Base-by-base conservation (phyloP, 495 filamentous ascomycete genomes). In the Trichocladium antarcticum region DNA sequence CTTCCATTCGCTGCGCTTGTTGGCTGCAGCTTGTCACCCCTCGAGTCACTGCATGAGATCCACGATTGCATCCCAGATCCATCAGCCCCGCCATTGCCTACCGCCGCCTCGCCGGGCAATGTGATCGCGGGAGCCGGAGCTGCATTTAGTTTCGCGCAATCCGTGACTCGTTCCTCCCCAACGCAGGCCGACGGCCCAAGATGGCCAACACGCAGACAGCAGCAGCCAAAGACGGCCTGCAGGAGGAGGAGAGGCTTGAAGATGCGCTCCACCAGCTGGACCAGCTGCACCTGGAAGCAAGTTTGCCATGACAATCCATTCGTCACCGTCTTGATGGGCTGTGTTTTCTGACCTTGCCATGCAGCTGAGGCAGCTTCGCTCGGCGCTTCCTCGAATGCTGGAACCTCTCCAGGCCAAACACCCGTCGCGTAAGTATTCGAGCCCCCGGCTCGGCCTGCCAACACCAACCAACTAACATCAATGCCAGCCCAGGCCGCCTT, bases 311-410 rank as follows among this genome's bases (percentile, higher is more conserved):
- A n/a, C 21, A 39, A 27, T 37, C 17, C 8, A 28, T 37, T 43
- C 14, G 22, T 37, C 37, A 19, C 10, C 10, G 20, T 21, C 35
- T 16, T 42, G 6, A 16, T 44, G 21, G 16, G 14, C 1, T 40
- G 7, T 37, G 41, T 51, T 50, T 20, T 42, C 57, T 55, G 46
- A 62, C 49, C 28, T 53, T 15, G 20, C 12, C 14, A 31, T 51
- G 28, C 51, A 74, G 72, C 61, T 72, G 16, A 57, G 68, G 40
- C 63, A 51, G 15, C 53, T 74, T 29, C 64, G 71, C 47, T 68
- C 67, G 8, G 65, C 68, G 31, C 60, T 75, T 32, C 72, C 68
- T 19, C 64, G 66, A 17, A 70, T 77, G 60, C 49, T 75, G 35
- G 64, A 62, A 32, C 62, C 72, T n/a, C 41, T 75, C 27, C 57